Conservation (phyloP, 305 asterid genomes). For the Solanum hybrid region DNA sequence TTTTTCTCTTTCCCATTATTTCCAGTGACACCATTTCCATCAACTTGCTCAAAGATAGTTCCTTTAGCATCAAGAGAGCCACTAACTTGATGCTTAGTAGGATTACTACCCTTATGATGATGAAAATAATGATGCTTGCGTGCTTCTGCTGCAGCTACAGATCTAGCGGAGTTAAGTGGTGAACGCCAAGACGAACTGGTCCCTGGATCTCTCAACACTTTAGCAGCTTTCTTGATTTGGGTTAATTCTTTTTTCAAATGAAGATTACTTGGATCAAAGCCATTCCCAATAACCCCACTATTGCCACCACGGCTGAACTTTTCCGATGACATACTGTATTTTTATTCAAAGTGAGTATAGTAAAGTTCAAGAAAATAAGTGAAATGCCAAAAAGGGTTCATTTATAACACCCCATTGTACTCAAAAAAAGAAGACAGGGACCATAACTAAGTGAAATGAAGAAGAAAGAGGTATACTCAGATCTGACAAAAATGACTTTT, state of each 20-base stretch:
- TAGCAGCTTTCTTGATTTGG: conserved; percentile 75
- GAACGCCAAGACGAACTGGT: conserved; percentile 87
- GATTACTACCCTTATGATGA: conserved; percentile 26
- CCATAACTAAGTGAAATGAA: not conserved
- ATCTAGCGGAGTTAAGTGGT: conserved; percentile 62
- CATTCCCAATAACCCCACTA: conserved; percentile 28
- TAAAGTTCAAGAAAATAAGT: not conserved
- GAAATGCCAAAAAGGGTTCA: not conserved
- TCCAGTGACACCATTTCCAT: conserved; percentile 21
- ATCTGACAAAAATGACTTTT: conserved; percentile 3
- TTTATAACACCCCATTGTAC: not conserved
- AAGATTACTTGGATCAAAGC: conserved; percentile 69
- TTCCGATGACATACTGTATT: conserved; percentile 13
- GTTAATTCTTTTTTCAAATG: conserved; percentile 87
- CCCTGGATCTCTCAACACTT: conserved; percentile 84
- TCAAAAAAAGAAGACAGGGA: not conserved
- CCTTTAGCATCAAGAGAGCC: conserved; percentile 5
- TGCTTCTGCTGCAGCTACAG: conserved; percentile 29
- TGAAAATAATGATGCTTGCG: conserved; percentile 47
- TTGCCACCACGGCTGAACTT: conserved; percentile 25
- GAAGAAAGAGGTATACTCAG: not conserved
- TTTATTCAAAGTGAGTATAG: not conserved
- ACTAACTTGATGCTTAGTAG: not conserved
- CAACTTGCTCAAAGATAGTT: conserved; percentile 3
- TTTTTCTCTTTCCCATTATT: conserved; percentile 31